Evolutionary conservation across 2,329 filamentous ascomycete species (phyloP), one percentile per base, ranked within the genome.

Genomic region (Sclerotinia glacialis): DNA sequence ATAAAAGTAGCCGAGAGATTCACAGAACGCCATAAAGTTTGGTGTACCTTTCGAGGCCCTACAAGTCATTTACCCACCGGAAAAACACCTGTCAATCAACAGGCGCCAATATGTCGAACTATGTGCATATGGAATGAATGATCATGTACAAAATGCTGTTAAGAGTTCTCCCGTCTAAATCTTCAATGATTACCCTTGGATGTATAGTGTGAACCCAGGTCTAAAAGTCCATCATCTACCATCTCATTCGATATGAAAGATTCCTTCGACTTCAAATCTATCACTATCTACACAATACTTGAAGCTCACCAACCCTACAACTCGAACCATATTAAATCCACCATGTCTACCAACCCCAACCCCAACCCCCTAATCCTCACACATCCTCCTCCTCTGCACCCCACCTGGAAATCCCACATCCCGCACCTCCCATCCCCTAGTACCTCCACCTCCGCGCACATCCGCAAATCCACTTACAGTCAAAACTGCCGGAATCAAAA

Each of bases 401-500:
- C 53, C 40, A n/a, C 16, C 44, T 65, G 63, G 63, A 18, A n/a
- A 46, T 26, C 63, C 18, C 63, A 65, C 26, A 65, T 65, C 18
- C 44, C 63, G 14, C n/a, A 18, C 14, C 63, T 65, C 18, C 63
- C 63, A 14, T 5, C 44, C 9, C 53, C 53, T 7, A 16, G 4
- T 31, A 31, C 44, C 2, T 49, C 44, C 11, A 28, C 53, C 16
- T 34, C 23, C 18, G 31, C 53, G 0, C 31, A 40, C 1, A 5
- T 58, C 26, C 67, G 67, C 12, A 71, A 69, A 67, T 14, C 75
- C 11, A 56, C 75, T 53, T 83, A 83, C 71, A 79, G 78, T 2
- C 70, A 75, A 44, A 76, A 79, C 47, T 81, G 81, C 68, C 78
- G 78, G 53, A 74, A 74, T 7, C 74, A 77, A 26, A 78, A 79